Percentiles rank a stretch among this genome's conserved stretches.
These are phyloP conservation scores for Mariannaea sp. DNA, from an alignment of 2,329 filamentous ascomycete species.

Conservation along the genomic window DNA sequence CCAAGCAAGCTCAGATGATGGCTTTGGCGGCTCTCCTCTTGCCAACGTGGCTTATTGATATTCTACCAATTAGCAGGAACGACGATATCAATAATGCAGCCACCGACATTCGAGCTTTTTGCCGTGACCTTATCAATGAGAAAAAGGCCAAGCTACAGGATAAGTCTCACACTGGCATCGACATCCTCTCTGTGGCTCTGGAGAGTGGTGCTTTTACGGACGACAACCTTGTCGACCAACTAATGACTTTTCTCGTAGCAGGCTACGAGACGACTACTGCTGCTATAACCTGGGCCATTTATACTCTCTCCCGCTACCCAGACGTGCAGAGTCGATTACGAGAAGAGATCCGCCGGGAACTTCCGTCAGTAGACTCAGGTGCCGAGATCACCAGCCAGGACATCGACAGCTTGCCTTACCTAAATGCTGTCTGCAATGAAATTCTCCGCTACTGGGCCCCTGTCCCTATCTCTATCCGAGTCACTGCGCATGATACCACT, in stretches of 20 bases:
- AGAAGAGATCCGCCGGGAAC: constrained; percentile 65
- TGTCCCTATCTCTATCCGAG: constrained; percentile 71
- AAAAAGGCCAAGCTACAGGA: constrained; percentile 64
- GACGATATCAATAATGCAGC: constrained; percentile 62
- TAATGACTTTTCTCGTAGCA: constrained; percentile 88
- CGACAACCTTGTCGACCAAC: constrained; percentile 79
- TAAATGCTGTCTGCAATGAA: constrained; percentile 80
- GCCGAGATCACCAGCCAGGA: constrained; percentile 48
- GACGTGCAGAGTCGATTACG: constrained; percentile 70
- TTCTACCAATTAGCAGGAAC: constrained; percentile 73
- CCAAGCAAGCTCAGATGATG: constrained; percentile 63
- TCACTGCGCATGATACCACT: constrained; percentile 65
- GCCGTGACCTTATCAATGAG: constrained; percentile 68
- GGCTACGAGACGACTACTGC: constrained; percentile 80
- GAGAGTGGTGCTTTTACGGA: constrained; percentile 76
- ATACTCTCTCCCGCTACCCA: constrained; percentile 69
- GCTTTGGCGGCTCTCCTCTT: constrained; percentile 58
- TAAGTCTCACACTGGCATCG: constrained; percentile 59
- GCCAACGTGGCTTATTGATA: constrained; percentile 51
- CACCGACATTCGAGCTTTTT: constrained; percentile 65
- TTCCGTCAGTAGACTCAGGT: constrained; percentile 53
- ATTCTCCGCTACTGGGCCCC: constrained; percentile 74
- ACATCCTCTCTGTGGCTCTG: constrained; percentile 82
- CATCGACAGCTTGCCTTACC: constrained; percentile 76
- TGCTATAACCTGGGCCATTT: constrained; percentile 74